These are phyloP conservation scores for Phytophthora multivora DNA, from an alignment of 352 stramenopile species.

Conservation along the genomic window DNA sequence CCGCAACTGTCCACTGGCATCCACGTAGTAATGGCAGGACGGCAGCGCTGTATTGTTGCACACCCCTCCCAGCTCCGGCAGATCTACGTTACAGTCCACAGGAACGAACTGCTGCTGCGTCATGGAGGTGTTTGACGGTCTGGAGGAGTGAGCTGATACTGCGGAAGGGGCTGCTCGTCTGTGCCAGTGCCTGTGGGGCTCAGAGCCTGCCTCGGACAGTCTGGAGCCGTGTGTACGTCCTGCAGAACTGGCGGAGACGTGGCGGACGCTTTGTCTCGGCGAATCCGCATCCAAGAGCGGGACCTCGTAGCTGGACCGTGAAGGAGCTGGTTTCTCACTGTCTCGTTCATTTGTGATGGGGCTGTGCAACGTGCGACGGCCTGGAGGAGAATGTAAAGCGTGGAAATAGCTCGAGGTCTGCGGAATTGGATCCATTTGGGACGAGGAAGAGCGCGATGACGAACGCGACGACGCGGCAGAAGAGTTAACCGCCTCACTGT, in stretches of 20 bases:
- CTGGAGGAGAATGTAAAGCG: slow-evolving; percentile 20
- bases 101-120: slow-evolving; percentile 4
- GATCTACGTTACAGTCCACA: slow-evolving; percentile 10
- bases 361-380: slow-evolving; percentile 6
- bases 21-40: slow-evolving; percentile 75
- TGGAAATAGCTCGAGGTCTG: slow-evolving; percentile 9
- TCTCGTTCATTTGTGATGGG: slow-evolving; percentile 1
- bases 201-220: slow-evolving; percentile 16
- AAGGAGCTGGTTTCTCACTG: neutral
- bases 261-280: neutral
- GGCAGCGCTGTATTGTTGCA: slow-evolving; percentile 20
- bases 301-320: slow-evolving; percentile 12
- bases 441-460: slow-evolving; percentile 7
- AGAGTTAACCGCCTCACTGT: slow-evolving; percentile 3
- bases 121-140: slow-evolving; percentile 9
- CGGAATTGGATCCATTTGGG: neutral
- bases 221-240: slow-evolving; percentile 27
- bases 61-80: neutral
- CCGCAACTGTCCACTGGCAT: slow-evolving; percentile 48
- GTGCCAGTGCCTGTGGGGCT: slow-evolving; percentile 4
- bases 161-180: slow-evolving; percentile 12
- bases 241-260: slow-evolving; percentile 17
- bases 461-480: slow-evolving; percentile 7
- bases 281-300: slow-evolving; percentile 6
- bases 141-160: slow-evolving; percentile 20